phyloP scores from a whole-genome alignment of 345 rosid genomes.

The Zanthoxylum bungeanum region DNA sequence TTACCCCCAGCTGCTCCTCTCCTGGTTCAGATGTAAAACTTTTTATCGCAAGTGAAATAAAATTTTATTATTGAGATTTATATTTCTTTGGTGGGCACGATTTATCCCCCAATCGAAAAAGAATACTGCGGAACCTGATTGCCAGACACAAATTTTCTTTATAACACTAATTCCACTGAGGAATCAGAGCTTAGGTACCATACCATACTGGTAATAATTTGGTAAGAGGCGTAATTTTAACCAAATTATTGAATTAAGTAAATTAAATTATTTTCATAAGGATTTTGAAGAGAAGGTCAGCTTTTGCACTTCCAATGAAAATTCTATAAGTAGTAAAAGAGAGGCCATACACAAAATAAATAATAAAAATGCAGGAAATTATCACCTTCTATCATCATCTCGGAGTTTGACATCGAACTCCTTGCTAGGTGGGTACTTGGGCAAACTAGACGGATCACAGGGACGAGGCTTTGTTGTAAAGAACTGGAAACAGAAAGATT shows the following conservation, averaged over 20 bases:
- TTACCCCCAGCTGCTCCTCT: slow-evolving; percentile 29
- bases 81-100: not conserved
- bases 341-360: not conserved
- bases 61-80: not conserved
- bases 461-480: slow-evolving; percentile 49
- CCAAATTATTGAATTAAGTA: not conserved
- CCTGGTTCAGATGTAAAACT: slow-evolving; percentile 26
- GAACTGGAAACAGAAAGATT: slow-evolving; percentile 31
- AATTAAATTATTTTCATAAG: not conserved
- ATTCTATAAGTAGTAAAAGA: not conserved
- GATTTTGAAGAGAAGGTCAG: not conserved
- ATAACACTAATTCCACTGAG: not conserved
- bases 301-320: not conserved
- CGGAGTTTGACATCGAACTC: slow-evolving; percentile 47
- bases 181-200: not conserved
- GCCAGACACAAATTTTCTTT: not conserved
- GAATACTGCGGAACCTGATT: not conserved
- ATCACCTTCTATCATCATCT: slow-evolving; percentile 45
- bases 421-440: slow-evolving; percentile 53
- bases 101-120: not conserved
- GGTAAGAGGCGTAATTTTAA: not conserved
- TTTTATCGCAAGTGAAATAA: not conserved
- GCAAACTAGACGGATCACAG: slow-evolving; percentile 48
- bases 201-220: not conserved
- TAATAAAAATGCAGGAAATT: not conserved